These are phyloP conservation scores for Rhodocollybia butyracea DNA, from an alignment of 768 basidiomycete species.

Conservation along the genomic window DNA sequence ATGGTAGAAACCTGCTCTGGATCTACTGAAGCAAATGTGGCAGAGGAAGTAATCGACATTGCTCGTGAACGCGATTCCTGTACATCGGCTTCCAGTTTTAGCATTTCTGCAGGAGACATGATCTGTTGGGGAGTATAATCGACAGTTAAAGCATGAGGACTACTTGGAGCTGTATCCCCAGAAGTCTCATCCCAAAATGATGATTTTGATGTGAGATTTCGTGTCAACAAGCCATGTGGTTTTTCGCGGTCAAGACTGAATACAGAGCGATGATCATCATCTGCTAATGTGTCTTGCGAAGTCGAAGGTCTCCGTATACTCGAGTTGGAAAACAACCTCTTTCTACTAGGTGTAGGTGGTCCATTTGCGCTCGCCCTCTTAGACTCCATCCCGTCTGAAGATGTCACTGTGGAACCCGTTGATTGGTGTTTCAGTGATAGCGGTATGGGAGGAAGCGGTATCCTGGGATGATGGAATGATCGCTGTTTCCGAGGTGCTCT, in stretches of 20 bases:
- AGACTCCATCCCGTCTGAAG: constrained; percentile 14
- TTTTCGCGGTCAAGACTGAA: constrained; percentile 49
- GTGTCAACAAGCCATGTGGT: constrained; percentile 14
- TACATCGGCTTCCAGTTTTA: constrained; percentile 54
- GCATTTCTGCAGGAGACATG: constrained; percentile 64
- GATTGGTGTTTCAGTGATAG: constrained; percentile 28
- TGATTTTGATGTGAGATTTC: constrained; percentile 20
- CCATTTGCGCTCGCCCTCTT: constrained; percentile 29
- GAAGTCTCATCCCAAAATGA: constrained; percentile 51
- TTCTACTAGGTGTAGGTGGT: constrained; percentile 32
- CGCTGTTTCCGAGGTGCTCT: constrained; percentile 51
- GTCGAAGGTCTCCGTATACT: constrained; percentile 52
- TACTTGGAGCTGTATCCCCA: constrained; percentile 32
- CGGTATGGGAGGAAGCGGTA: constrained; percentile 52
- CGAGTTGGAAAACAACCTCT: constrained; percentile 64
- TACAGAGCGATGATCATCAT: constrained; percentile 49
- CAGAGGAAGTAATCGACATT: constrained; percentile 36
- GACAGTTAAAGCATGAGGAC: constrained; percentile 24
- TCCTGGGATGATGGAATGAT: constrained; percentile 58
- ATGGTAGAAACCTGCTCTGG: not conserved
- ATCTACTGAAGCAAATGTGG: constrained; percentile 26
- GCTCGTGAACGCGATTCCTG: constrained; percentile 28
- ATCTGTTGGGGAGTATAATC: constrained; percentile 65
- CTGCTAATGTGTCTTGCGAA: constrained; percentile 39
- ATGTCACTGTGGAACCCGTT: constrained; percentile 21